A percentile compares a stretch with the other conserved stretches of the same genome.
phyloP scores from a whole-genome alignment of 257 asterid genomes.

The Solanum bulbocastanum region DNA sequence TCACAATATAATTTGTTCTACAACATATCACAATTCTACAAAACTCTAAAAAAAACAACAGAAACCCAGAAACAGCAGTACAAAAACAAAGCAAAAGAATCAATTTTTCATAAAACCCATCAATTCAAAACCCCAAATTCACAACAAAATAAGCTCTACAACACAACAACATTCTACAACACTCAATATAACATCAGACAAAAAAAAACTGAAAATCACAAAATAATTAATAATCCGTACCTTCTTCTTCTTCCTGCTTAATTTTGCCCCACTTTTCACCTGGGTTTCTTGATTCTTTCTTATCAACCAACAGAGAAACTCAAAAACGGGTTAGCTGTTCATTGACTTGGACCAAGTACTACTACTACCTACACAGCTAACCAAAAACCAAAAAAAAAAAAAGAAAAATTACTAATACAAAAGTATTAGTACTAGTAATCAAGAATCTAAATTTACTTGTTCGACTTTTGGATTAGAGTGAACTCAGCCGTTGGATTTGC shows the following conservation, averaged over 20 bases:
- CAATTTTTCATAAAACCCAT: background rate
- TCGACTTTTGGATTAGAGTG: background rate
- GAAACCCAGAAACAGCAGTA: background rate
- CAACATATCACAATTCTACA: background rate
- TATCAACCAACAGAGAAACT: background rate
- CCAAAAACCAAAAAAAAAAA: background rate
- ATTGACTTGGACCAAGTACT: slow-evolving; percentile 44
- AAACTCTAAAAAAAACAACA: background rate
- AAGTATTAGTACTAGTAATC: background rate
- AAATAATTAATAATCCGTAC: background rate
- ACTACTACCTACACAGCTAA: background rate
- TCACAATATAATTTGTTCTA: background rate
- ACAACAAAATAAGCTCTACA: background rate
- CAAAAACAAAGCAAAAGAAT: background rate
- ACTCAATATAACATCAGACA: background rate
- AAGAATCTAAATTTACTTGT: background rate
- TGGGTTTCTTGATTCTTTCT: background rate
- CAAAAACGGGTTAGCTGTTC: background rate
- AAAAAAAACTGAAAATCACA: background rate
- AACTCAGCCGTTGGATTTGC: background rate
- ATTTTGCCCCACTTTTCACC: background rate
- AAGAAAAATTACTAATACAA: background rate
- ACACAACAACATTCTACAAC: background rate
- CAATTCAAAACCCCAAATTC: background rate
- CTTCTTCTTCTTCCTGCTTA: background rate